phyloP scores from a whole-genome alignment of 2,329 filamentous ascomycete species.

The Trichoderma sp. region DNA sequence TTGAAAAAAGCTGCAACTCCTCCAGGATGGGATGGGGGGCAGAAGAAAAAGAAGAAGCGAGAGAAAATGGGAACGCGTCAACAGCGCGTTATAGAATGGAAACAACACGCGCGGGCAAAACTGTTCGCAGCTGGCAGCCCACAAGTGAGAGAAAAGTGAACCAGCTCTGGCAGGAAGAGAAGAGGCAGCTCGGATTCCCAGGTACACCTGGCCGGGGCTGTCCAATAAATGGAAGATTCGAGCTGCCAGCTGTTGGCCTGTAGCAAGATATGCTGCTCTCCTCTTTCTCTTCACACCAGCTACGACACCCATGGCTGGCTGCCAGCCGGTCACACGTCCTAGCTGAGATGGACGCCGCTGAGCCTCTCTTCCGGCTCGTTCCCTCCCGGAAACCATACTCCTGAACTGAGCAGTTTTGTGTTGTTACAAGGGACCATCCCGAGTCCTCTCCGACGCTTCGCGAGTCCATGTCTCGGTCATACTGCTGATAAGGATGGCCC shows the following conservation, averaged over 20 bases:
- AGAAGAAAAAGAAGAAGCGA: background rate
- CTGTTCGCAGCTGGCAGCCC: background rate
- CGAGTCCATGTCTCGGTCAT: slow-evolving; percentile 19
- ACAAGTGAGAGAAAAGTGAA: slow-evolving; percentile 20
- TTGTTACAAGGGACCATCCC: background rate
- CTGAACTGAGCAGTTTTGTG: background rate
- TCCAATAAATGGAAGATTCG: slow-evolving; percentile 9
- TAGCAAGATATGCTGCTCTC: background rate
- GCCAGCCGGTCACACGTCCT: slow-evolving; percentile 17
- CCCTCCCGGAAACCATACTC: slow-evolving; percentile 18
- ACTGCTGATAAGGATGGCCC: background rate
- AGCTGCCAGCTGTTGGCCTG: background rate
- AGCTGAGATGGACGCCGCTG: slow-evolving; percentile 21
- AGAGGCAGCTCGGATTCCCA: background rate
- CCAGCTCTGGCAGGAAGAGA: background rate
- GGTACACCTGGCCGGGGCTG: background rate
- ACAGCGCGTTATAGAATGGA: slow-evolving; percentile 11
- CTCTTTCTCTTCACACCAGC: background rate
- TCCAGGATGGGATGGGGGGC: background rate
- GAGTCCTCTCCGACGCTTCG: slow-evolving; percentile 14
- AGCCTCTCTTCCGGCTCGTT: slow-evolving; percentile 24
- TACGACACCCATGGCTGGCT: background rate
- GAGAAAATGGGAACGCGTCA: slow-evolving; percentile 1
- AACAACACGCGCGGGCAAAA: background rate
- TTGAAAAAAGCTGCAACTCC: background rate